Percentiles rank a stretch among this genome's conserved stretches.
phyloP scores from a whole-genome alignment of 805 yeast genomes.

The Clavispora asparagi region DNA sequence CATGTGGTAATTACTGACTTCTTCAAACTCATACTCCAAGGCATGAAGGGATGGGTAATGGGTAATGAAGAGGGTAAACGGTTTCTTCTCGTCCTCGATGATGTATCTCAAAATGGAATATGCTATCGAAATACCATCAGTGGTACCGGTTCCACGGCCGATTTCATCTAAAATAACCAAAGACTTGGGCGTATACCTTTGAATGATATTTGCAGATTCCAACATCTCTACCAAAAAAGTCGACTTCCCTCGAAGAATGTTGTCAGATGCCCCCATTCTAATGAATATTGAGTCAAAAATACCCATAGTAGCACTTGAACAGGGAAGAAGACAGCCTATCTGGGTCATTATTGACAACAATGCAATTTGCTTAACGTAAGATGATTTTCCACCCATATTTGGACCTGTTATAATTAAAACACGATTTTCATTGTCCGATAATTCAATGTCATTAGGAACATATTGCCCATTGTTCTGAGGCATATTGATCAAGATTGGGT shows the following conservation, averaged over 20 bases:
- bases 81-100: slow-evolving; percentile 28
- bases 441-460: slow-evolving; percentile 61
- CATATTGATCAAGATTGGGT: slow-evolving; percentile 60
- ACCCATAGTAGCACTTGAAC: slow-evolving; percentile 54
- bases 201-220: slow-evolving; percentile 58
- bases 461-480: slow-evolving; percentile 30
- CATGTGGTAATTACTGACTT: slow-evolving; percentile 65
- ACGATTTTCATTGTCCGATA: slow-evolving; percentile 44
- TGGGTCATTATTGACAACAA: slow-evolving; percentile 68
- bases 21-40: slow-evolving; percentile 38
- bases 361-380: slow-evolving; percentile 71
- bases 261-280: slow-evolving; percentile 83
- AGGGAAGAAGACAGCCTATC: slow-evolving; percentile 73
- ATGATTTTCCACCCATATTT: slow-evolving; percentile 84
- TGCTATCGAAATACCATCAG: slow-evolving; percentile 82
- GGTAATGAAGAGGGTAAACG: slow-evolving; percentile 73
- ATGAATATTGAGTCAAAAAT: slow-evolving; percentile 73
- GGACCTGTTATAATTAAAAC: slow-evolving; percentile 74
- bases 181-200: slow-evolving; percentile 49
- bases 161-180: slow-evolving; percentile 68
- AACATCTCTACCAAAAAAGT: slow-evolving; percentile 77
- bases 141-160: slow-evolving; percentile 71
- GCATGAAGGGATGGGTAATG: slow-evolving; percentile 69
- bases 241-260: slow-evolving; percentile 67
- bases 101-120: slow-evolving; percentile 63